phyloP scores from a whole-genome alignment of 495 filamentous ascomycete genomes.

The Jackrogersella multiformis region DNA sequence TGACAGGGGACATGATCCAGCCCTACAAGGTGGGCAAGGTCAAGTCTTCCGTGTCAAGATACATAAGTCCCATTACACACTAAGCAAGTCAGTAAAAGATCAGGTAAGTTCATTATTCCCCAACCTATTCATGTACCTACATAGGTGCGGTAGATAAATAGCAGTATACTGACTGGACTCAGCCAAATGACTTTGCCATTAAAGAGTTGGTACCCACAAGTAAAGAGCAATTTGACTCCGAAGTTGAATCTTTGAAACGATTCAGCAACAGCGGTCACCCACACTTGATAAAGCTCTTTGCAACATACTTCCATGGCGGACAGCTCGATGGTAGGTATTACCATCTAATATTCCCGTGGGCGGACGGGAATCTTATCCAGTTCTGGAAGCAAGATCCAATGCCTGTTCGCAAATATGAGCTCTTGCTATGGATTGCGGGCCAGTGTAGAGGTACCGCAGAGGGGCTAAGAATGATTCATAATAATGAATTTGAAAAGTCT shows the following conservation, averaged over 20 bases:
- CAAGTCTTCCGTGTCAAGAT: neutral
- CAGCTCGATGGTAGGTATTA: too few relatives aligned
- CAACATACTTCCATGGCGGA: neutral
- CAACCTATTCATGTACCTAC: neutral
- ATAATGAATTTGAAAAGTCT: neutral
- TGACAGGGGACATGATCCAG: neutral
- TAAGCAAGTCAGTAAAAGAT: neutral
- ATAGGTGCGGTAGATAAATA: too few relatives aligned
- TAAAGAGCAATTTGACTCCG: conserved; percentile 1
- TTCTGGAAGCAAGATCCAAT: neutral
- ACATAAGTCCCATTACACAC: neutral
- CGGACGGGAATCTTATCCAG: neutral
- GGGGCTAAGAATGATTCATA: neutral
- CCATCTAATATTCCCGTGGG: neutral
- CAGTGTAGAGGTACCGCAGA: neutral
- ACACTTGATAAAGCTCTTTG: conserved; percentile 24
- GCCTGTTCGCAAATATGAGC: neutral
- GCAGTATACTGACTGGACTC: neutral
- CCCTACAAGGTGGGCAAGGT: neutral
- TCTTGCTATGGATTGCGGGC: neutral
- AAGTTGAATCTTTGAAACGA: conserved; percentile 25
- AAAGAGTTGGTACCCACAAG: conserved; percentile 12
- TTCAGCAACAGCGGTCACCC: conserved; percentile 21
- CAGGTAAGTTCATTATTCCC: neutral
- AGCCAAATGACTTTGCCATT: conserved; percentile 9